Evolutionary conservation across 106 monocot genomes (phyloP).

Genomic region (Dendrobium nobile): DNA sequence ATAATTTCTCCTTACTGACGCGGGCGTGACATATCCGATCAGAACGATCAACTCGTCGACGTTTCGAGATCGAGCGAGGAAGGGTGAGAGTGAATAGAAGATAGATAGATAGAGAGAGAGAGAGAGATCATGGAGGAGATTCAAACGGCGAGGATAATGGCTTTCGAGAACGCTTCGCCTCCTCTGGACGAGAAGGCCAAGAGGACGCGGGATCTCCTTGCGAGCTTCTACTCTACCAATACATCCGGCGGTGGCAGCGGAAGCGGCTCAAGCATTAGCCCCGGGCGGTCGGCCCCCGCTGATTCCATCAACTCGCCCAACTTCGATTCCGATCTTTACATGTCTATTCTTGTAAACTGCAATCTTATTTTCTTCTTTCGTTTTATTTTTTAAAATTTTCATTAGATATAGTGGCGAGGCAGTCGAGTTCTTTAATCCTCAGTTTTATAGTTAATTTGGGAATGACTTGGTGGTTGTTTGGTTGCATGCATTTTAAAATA

Average conservation of each 20-base stretch:
- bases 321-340: slow-evolving; percentile 83
- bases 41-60: no score
- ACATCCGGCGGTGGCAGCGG: slow-evolving; percentile 21
- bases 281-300: slow-evolving; percentile 26
- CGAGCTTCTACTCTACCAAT: slow-evolving; percentile 85
- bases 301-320: slow-evolving; percentile 80
- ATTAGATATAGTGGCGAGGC: background rate
- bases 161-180: slow-evolving; percentile 22
- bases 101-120: slow-evolving; percentile 1
- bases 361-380: background rate
- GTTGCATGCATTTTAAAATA: background rate
- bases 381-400: background rate
- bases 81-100: background rate
- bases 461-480: no score
- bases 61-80: no score
- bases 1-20: no score
- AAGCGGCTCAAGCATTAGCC: background rate
- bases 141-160: slow-evolving; percentile 13
- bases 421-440: background rate
- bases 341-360: slow-evolving; percentile 63
- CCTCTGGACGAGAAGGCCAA: slow-evolving; percentile 87
- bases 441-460: background rate
- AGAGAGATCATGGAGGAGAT: slow-evolving; percentile 5
- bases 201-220: slow-evolving; percentile 94
- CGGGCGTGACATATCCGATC: no score